A percentile compares a stretch with the other conserved stretches of the same genome.
These are phyloP conservation scores for Dictyostelium intermedium DNA, from an alignment of 78 protist species.

Conservation along the genomic window DNA sequence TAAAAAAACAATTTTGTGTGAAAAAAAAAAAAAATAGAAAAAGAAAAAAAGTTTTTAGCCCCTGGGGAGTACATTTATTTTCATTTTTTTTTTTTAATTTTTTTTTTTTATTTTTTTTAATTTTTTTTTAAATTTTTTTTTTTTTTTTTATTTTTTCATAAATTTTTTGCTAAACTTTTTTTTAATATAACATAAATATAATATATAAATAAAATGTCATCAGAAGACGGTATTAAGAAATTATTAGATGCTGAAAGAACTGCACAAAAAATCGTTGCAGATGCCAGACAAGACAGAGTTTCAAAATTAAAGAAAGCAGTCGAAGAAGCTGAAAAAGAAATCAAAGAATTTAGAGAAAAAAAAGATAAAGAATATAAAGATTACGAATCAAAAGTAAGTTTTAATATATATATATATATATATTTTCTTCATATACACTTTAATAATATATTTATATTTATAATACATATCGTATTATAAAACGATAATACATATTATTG, in stretches of 20 bases:
- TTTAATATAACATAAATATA: neutral
- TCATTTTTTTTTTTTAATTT: neutral
- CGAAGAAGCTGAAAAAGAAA: conserved; percentile 67
- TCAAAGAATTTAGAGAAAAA: conserved; percentile 49
- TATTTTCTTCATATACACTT: no score
- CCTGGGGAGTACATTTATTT: neutral
- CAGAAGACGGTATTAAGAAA: conserved; percentile 74
- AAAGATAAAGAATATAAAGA: conserved; percentile 66
- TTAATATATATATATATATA: neutral
- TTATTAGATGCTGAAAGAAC: conserved; percentile 57
- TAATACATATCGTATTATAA: neutral
- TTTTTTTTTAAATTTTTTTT: neutral
- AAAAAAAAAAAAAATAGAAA: neutral
- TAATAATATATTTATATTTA: neutral
- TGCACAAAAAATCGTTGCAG: conserved; percentile 62
- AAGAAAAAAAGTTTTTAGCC: neutral
- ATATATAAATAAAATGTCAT: neutral
- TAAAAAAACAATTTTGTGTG: neutral
- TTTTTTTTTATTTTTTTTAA: neutral
- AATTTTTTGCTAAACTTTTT: neutral
- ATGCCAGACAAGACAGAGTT: conserved; percentile 58
- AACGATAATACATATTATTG: neutral
- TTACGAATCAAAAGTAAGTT: conserved; percentile 54
- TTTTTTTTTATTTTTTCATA: neutral
- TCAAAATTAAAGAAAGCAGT: conserved; percentile 70